These are phyloP conservation scores for Sphenostylis stenocarpa DNA, from an alignment of 306 rosid genomes.

Conservation along the genomic window DNA sequence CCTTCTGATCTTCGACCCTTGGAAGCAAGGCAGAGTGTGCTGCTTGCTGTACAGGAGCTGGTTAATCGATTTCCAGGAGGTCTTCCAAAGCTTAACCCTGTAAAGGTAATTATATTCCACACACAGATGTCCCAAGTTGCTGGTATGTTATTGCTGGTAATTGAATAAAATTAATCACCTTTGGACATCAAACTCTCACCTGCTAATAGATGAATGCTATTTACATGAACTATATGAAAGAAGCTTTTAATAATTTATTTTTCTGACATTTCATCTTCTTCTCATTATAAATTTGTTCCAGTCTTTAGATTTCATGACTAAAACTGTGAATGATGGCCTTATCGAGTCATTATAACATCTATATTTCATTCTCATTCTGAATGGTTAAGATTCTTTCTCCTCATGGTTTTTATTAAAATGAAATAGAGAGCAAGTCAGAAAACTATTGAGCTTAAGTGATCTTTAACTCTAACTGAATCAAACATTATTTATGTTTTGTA, in stretches of 20 bases:
- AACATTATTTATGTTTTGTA: not conserved
- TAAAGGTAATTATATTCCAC: constrained; percentile 57
- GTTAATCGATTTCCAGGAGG: constrained; percentile 89
- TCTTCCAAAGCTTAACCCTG: constrained; percentile 94
- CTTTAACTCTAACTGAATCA: not conserved
- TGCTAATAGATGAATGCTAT: not conserved
- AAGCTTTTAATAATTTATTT: not conserved
- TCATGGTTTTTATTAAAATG: not conserved
- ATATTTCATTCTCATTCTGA: constrained; percentile 15
- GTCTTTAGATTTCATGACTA: constrained; percentile 4
- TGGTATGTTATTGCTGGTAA: constrained; percentile 25
- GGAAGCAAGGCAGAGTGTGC: constrained; percentile 94
- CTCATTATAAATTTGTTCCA: not conserved
- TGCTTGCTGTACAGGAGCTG: constrained; percentile 91
- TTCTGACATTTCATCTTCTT: not conserved
- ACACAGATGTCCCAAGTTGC: constrained; percentile 18
- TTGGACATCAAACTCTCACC: constrained; percentile 13
- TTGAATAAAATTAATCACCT: not conserved
- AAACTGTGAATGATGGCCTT: too few relatives aligned
- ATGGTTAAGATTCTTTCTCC: not conserved
- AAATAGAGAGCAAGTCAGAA: not conserved
- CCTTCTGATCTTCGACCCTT: constrained; percentile 95
- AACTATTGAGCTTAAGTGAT: not conserved
- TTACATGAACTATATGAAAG: not conserved
- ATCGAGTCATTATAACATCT: too few relatives aligned